Evolutionary conservation across 1,139 yeast species (phyloP).

Genomic region (Zygosaccharomyces pseudobailii): DNA sequence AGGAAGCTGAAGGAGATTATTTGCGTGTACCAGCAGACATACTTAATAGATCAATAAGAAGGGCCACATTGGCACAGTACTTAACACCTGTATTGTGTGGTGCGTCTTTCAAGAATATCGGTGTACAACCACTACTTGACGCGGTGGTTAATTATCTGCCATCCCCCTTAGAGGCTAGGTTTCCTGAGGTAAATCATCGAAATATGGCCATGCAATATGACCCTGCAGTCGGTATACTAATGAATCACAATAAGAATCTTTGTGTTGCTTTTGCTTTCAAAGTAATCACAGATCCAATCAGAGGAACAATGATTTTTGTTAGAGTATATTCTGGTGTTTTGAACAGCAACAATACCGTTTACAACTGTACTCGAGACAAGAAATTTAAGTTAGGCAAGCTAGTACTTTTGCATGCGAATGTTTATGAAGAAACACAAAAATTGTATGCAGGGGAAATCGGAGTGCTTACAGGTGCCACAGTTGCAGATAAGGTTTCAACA

Average conservation of each 20-base stretch:
- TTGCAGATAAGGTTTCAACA: slow-evolving; percentile 58
- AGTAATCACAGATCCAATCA: slow-evolving; percentile 76
- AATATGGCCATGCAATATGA: slow-evolving; percentile 40
- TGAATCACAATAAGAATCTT: slow-evolving; percentile 52
- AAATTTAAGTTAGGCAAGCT: slow-evolving; percentile 63
- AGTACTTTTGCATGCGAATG: slow-evolving; percentile 83
- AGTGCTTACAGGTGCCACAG: slow-evolving; percentile 47
- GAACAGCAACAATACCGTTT: slow-evolving; percentile 53
- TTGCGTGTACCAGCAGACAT: slow-evolving; percentile 51
- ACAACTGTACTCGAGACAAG: slow-evolving; percentile 67
- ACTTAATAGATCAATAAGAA: slow-evolving; percentile 55
- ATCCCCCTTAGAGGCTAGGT: slow-evolving; percentile 60
- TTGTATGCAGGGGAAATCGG: slow-evolving; percentile 83
- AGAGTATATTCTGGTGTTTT: slow-evolving; percentile 83
- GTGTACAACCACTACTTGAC: slow-evolving; percentile 91
- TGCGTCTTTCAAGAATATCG: slow-evolving; percentile 85
- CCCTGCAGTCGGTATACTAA: slow-evolving; percentile 43
- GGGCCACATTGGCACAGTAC: slow-evolving; percentile 52
- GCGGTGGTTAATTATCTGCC: slow-evolving; percentile 76
- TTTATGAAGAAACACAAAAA: slow-evolving; percentile 61
- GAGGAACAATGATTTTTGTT: slow-evolving; percentile 82
- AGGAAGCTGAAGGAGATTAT: slow-evolving; percentile 60
- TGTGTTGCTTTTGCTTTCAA: slow-evolving; percentile 88
- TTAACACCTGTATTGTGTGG: slow-evolving; percentile 88
- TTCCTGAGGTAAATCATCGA: slow-evolving; percentile 49